phyloP scores from a whole-genome alignment of 176 grass and related monocot species.

The Avena sativa region DNA sequence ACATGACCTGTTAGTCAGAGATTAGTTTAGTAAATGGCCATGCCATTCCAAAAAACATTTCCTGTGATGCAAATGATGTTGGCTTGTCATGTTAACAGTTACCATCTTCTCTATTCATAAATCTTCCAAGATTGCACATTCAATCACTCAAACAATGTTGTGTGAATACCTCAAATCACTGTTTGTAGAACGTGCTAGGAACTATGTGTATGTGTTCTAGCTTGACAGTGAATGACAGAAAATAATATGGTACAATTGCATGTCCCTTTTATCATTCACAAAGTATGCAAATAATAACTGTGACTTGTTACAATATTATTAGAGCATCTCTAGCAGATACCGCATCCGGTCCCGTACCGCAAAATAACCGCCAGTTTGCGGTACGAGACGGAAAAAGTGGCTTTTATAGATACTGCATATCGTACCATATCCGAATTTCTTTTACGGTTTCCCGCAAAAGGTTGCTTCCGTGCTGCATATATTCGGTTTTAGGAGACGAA shows the following conservation, averaged over 20 bases:
- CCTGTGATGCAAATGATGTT: slow-evolving; percentile 1
- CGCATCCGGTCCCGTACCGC: too few relatives aligned
- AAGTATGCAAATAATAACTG: slow-evolving; percentile 8
- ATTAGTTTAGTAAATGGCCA: not conserved
- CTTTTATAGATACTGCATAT: too few relatives aligned
- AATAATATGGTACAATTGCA: not conserved
- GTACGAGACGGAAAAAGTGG: too few relatives aligned
- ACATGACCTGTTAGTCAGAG: slow-evolving; percentile 19
- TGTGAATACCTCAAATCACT: not conserved
- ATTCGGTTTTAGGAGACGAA: too few relatives aligned
- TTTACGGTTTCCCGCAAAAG: too few relatives aligned
- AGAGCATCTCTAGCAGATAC: too few relatives aligned
- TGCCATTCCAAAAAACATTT: slow-evolving; percentile 1
- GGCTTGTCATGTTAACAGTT: slow-evolving; percentile 7
- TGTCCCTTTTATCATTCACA: not conserved
- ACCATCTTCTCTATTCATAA: not conserved
- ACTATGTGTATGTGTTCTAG: slow-evolving; percentile 14
- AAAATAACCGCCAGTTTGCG: too few relatives aligned
- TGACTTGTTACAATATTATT: not conserved
- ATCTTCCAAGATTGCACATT: not conserved
- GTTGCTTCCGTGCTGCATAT: too few relatives aligned
- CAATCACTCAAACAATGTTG: not conserved
- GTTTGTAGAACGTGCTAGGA: slow-evolving; percentile 6
- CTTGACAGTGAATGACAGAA: not conserved
- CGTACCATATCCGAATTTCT: too few relatives aligned